phyloP scores from a whole-genome alignment of 768 basidiomycete genomes.

The Mycena chlorophos region DNA sequence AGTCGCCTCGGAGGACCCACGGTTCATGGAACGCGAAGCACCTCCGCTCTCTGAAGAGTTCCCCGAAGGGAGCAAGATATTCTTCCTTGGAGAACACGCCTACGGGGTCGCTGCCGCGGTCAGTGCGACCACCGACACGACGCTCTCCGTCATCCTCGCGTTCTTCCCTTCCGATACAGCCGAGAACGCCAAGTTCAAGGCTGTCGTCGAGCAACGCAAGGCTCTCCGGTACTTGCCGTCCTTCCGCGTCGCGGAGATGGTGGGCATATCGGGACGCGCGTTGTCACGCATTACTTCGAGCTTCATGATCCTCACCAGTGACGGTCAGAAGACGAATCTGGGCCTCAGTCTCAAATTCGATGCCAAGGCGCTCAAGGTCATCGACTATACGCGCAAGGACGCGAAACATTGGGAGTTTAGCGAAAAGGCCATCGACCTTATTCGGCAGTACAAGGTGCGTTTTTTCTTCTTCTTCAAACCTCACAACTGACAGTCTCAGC shows the following conservation, averaged over 20 bases:
- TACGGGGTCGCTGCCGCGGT: conserved; percentile 97
- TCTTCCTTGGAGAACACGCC: conserved; percentile 93
- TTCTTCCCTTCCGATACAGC: conserved; percentile 83
- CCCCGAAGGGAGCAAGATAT: conserved; percentile 86
- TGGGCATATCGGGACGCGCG: conserved; percentile 75
- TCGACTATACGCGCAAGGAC: conserved; percentile 87
- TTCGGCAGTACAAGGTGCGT: conserved; percentile 79
- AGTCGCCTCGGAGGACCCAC: conserved; percentile 87
- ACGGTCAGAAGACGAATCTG: conserved; percentile 81
- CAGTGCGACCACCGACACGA: conserved; percentile 62
- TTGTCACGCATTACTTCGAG: conserved; percentile 91
- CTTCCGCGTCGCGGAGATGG: conserved; percentile 70
- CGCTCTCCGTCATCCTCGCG: conserved; percentile 85
- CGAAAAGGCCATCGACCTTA: conserved; percentile 76
- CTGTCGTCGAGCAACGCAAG: conserved; percentile 54
- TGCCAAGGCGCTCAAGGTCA: conserved; percentile 87
- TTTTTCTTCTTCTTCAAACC: not conserved
- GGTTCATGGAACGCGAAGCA: conserved; percentile 77
- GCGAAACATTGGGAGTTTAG: conserved; percentile 92
- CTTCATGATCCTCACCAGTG: conserved; percentile 80
- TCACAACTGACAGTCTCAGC: conserved; percentile 39
- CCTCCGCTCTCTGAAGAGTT: conserved; percentile 87
- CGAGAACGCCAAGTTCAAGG: conserved; percentile 79
- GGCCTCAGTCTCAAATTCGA: conserved; percentile 97
- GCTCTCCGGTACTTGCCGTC: conserved; percentile 73